Percentiles rank a stretch among this genome's conserved stretches.
Conservation (phyloP, 805 yeast species). For the Cyberlindnera xishuangbannaensis region DNA sequence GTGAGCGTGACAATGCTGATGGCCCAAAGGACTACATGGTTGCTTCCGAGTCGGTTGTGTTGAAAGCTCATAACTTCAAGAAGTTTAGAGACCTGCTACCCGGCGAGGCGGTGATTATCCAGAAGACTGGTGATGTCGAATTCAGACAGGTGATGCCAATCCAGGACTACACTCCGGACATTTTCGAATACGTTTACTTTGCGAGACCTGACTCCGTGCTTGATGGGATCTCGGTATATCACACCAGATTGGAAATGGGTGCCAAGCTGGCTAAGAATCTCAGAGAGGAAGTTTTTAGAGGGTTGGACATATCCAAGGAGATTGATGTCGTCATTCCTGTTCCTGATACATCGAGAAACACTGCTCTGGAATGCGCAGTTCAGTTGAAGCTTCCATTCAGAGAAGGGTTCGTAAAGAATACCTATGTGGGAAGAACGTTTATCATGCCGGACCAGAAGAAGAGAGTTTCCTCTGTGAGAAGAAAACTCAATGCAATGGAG, state of each 20-base stretch:
- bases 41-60: conserved; percentile 91
- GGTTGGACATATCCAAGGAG: conserved; percentile 42
- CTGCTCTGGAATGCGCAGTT: conserved; percentile 90
- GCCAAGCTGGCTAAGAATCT: conserved; percentile 77
- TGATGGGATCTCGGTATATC: conserved; percentile 95
- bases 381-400: conserved; percentile 77
- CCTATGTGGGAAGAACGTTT: conserved; percentile 96
- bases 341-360: conserved; percentile 96
- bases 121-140: conserved; percentile 72
- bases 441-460: conserved; percentile 98
- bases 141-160: conserved; percentile 81
- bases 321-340: conserved; percentile 97
- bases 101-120: conserved; percentile 94
- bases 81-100: conserved; percentile 81
- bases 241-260: conserved; percentile 93
- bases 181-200: conserved; percentile 95
- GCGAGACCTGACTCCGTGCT: conserved; percentile 96
- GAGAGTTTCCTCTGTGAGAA: conserved; percentile 87
- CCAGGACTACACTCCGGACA: conserved; percentile 83
- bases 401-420: conserved; percentile 95
- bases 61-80: conserved; percentile 84
- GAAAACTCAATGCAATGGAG: conserved; percentile 94
- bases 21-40: conserved; percentile 86
- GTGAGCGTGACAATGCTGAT: conserved; percentile 67
- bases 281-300: conserved; percentile 32